Base-by-base conservation (phyloP, 1,284 basidiomycete species). In the Marasmius tenuissimus region DNA sequence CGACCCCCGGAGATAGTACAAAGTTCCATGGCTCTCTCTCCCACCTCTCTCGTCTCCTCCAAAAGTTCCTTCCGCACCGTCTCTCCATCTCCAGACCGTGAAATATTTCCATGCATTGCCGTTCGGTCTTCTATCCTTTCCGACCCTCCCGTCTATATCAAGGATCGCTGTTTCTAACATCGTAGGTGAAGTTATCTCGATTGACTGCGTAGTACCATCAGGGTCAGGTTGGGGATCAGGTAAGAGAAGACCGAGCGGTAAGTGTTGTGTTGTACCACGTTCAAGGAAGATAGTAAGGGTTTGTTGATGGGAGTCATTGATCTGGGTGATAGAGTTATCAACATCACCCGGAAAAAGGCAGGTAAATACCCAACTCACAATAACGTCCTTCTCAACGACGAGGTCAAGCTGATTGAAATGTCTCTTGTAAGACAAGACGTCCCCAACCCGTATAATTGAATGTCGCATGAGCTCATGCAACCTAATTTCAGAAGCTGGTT, bases 51-150 rank as follows among this genome's bases (percentile, higher is more conserved):
- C 75, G 1, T 69, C 66, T 12, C 67, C 68, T 27, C 67, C 65
- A n/a, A 58, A 56, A 37, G 66, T 62, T 38, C 71, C 70, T 7
- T 70, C 69, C 12, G 61, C 52, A 45, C 73, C 71, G 2, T 71
- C 70, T 22, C 63, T 61, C 78, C 79, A 81, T 11, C 84, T 69
- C 80, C 81, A 85, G 2, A 86, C 73, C 3, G 78, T 79, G 64
- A 86, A 74, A 10, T 69, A 67, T 68, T 85, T 86, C 82, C 84
- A 85, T 2, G 83, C 81, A 65, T 83, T 83, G 4, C 79, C 78
- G 63, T 79, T 75, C 3, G 79, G 76, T 45, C 76, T 65, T 63
- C 70, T 76, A 40, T 66, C 64, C 66, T 67, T 75, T 27, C 73
- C 77, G 1, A 85, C 72, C 2, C 81, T 76, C 0, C 79, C 81